A percentile compares a stretch with the other conserved stretches of the same genome.
These are phyloP conservation scores for Sphaerobolus stellatus DNA, from an alignment of 1,284 basidiomycete species.

Conservation along the genomic window DNA sequence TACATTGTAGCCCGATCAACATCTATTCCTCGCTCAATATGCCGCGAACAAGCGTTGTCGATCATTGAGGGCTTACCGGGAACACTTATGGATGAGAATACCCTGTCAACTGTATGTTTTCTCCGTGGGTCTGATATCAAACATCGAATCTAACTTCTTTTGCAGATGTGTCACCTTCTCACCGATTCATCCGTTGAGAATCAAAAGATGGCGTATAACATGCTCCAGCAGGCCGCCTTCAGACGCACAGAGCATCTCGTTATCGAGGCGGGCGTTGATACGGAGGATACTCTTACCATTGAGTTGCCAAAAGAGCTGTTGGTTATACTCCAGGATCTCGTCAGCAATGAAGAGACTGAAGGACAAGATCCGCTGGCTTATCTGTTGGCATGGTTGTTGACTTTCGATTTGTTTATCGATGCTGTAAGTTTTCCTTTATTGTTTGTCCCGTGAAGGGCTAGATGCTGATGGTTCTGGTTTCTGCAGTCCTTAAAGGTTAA, in stretches of 20 bases:
- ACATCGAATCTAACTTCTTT: neutral
- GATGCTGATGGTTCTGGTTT: too few relatives aligned
- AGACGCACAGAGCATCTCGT: conserved; percentile 78
- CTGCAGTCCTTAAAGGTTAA: conserved; percentile 77
- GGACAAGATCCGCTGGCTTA: conserved; percentile 55
- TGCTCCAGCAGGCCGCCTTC: conserved; percentile 62
- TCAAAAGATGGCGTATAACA: conserved; percentile 68
- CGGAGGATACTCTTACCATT: conserved; percentile 45
- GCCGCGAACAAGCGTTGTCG: conserved; percentile 64
- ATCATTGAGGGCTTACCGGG: conserved; percentile 67
- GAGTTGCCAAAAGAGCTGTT: conserved; percentile 69
- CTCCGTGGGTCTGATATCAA: neutral
- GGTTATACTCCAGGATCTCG: conserved; percentile 53
- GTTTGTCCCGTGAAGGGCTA: neutral
- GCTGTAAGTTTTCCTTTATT: conserved; percentile 57
- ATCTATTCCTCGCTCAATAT: conserved; percentile 65
- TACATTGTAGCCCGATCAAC: conserved; percentile 32
- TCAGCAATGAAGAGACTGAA: conserved; percentile 18
- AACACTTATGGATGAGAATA: conserved; percentile 61
- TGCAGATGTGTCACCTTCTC: conserved; percentile 73
- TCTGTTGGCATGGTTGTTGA: conserved; percentile 88
- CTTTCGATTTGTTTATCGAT: conserved; percentile 84
- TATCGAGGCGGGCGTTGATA: conserved; percentile 80
- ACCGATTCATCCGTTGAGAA: conserved; percentile 64
- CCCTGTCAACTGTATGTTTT: conserved; percentile 56